Evolutionary conservation across 345 rosid genomes (phyloP).

Genomic region (Carallia pectinifolia): DNA sequence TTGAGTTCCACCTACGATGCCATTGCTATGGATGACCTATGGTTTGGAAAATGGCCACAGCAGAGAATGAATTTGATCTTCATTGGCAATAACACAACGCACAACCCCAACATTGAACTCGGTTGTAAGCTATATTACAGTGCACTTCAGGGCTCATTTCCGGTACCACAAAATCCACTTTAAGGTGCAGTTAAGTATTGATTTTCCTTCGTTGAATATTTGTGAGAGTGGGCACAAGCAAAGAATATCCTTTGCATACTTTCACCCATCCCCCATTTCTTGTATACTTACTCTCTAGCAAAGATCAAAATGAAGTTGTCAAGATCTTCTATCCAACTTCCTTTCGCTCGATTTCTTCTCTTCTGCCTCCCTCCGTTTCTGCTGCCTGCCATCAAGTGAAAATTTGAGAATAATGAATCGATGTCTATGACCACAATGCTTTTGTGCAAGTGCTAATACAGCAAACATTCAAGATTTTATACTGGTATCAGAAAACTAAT

Average conservation of each 20-base stretch:
- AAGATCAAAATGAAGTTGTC: slow-evolving; percentile 14
- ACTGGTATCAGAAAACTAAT: too few relatives aligned
- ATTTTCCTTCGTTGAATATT: not conserved
- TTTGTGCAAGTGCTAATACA: too few relatives aligned
- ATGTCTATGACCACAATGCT: too few relatives aligned
- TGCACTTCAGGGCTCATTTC: not conserved
- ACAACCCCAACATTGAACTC: not conserved
- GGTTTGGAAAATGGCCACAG: too few relatives aligned
- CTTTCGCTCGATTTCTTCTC: slow-evolving; percentile 70
- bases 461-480: too few relatives aligned
- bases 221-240: not conserved
- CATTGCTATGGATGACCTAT: too few relatives aligned
- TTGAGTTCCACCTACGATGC: too few relatives aligned
- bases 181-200: not conserved
- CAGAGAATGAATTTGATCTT: too few relatives aligned
- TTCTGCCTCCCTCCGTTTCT: slow-evolving; percentile 80
- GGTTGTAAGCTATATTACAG: slow-evolving; percentile 7
- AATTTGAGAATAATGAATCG: not conserved
- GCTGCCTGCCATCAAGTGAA: slow-evolving; percentile 54
- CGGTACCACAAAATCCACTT: not conserved
- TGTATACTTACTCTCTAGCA: not conserved
- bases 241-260: not conserved
- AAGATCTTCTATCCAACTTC: slow-evolving; percentile 73
- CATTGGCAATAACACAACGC: too few relatives aligned
- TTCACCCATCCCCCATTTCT: not conserved